Percentiles rank a stretch among this genome's conserved stretches.
Conservation (phyloP, 345 rosid species). For the Raphanus sativus region DNA sequence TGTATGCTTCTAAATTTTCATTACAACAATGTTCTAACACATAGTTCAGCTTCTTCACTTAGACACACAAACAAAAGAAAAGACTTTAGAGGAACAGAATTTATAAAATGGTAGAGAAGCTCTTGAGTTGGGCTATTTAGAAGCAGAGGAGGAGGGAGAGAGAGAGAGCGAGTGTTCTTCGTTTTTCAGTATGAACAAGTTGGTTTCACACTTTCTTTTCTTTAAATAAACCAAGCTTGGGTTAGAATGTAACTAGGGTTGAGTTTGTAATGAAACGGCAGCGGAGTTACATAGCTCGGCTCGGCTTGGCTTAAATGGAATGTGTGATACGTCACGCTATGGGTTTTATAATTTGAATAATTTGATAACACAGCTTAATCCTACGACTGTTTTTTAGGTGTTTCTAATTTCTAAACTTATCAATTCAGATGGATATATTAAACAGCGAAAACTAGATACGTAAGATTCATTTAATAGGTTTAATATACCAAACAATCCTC, state of each 20-base stretch:
- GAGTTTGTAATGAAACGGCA: slow-evolving; percentile 28
- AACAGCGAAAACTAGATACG: not conserved
- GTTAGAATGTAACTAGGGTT: slow-evolving; percentile 74
- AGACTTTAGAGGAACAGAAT: not conserved
- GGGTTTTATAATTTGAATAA: slow-evolving; percentile 1
- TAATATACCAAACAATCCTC: not conserved
- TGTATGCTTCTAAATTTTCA: not conserved
- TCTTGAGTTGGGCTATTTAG: not conserved
- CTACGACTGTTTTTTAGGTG: not conserved
- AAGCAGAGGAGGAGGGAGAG: not conserved
- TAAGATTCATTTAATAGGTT: not conserved
- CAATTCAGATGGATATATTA: not conserved
- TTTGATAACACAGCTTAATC: not conserved
- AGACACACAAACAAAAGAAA: slow-evolving; percentile 41
- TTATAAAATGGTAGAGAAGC: not conserved
- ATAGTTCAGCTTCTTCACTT: slow-evolving; percentile 37
- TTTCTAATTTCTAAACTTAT: not conserved
- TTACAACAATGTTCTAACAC: slow-evolving; percentile 29
- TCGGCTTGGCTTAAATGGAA: slow-evolving; percentile 28
- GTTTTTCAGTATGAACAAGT: slow-evolving; percentile 42
- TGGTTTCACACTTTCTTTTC: slow-evolving; percentile 43
- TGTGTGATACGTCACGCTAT: slow-evolving; percentile 13
- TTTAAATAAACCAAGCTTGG: slow-evolving; percentile 74
- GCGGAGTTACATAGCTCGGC: not conserved
- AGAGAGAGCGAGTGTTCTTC: slow-evolving; percentile 19